phyloP scores from a whole-genome alignment of 257 asterid genomes.

The Nicotiana otophora region DNA sequence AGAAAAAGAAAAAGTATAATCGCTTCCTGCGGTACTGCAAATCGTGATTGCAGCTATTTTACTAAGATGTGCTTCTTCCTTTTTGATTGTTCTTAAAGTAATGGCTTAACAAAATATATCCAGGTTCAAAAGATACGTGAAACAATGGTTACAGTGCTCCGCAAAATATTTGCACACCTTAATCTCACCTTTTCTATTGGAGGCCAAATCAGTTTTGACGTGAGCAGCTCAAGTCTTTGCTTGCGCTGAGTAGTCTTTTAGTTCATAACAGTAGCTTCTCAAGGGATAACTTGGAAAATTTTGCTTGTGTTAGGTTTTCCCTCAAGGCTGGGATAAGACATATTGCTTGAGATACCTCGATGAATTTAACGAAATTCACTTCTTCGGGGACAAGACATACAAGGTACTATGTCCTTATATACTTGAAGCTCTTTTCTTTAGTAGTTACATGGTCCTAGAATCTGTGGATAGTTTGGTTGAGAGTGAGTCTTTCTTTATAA shows the following conservation, averaged over 20 bases:
- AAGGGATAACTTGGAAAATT: background rate
- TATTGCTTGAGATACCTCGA: conserved; percentile 79
- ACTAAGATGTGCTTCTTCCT: background rate
- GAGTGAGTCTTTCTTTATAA: background rate
- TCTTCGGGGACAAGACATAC: conserved; percentile 95
- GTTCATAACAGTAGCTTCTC: background rate
- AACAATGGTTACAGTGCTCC: conserved; percentile 72
- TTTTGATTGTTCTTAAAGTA: background rate
- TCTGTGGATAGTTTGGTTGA: background rate
- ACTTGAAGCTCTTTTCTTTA: background rate
- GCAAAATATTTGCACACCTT: conserved; percentile 70
- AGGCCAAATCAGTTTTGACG: conserved; percentile 95
- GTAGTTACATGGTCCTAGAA: background rate
- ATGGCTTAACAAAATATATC: conserved; percentile 8
- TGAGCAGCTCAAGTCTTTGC: conserved; percentile 29
- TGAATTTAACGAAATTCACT: conserved; percentile 78
- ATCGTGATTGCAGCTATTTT: background rate
- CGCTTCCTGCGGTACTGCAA: background rate
- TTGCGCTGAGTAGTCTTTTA: background rate
- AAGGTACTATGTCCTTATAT: conserved; percentile 34
- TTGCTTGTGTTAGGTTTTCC: conserved; percentile 59
- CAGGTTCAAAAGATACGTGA: conserved; percentile 77
- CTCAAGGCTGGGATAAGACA: conserved; percentile 97
- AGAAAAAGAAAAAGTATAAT: background rate
- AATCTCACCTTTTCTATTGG: conserved; percentile 84